A percentile compares a stretch with the other conserved stretches of the same genome.
These are phyloP conservation scores for Globisporangium ultimum DNA, from an alignment of 352 stramenopile genomes.

Conservation along the genomic window DNA sequence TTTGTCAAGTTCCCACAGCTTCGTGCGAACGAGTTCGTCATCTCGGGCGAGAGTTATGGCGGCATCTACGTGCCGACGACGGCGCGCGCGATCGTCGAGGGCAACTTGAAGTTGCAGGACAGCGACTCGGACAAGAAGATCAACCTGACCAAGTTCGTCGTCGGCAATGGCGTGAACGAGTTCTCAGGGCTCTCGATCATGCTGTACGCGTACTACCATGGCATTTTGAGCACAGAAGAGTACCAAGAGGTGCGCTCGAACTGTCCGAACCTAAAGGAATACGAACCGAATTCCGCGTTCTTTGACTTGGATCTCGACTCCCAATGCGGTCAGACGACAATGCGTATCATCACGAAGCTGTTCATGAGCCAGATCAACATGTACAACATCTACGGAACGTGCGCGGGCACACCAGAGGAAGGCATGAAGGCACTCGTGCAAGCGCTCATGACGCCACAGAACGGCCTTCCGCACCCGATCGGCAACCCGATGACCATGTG, in stretches of 20 bases:
- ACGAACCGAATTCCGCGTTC: slow-evolving; percentile 26
- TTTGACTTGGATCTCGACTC: slow-evolving; percentile 15
- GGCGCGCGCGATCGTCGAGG: slow-evolving; percentile 50
- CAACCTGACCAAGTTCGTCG: slow-evolving; percentile 87
- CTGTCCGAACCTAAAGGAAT: slow-evolving; percentile 49
- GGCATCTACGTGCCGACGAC: slow-evolving; percentile 77
- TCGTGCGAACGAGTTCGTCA: slow-evolving; percentile 70
- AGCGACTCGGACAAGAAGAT: slow-evolving; percentile 26
- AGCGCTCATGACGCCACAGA: slow-evolving; percentile 39
- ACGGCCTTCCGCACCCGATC: slow-evolving; percentile 45
- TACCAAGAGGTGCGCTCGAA: slow-evolving; percentile 52
- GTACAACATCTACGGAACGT: slow-evolving; percentile 69
- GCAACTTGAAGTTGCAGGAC: slow-evolving; percentile 20
- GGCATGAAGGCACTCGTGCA: slow-evolving; percentile 40
- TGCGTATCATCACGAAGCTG: slow-evolving; percentile 30
- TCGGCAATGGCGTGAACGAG: slow-evolving; percentile 74
- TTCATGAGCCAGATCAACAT: slow-evolving; percentile 51
- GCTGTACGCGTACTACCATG: slow-evolving; percentile 80
- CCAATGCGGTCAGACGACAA: slow-evolving; percentile 22
- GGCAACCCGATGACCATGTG: slow-evolving; percentile 77
- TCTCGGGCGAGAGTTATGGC: slow-evolving; percentile 77
- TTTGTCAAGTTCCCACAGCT: slow-evolving; percentile 86
- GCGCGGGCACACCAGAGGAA: slow-evolving; percentile 40
- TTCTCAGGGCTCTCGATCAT: slow-evolving; percentile 52
- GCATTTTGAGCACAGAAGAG: slow-evolving; percentile 59